Evolutionary conservation across 2,329 filamentous ascomycete species (phyloP), one percentile per base, ranked within the genome.

Genomic region (Tympanopsis confertula): DNA sequence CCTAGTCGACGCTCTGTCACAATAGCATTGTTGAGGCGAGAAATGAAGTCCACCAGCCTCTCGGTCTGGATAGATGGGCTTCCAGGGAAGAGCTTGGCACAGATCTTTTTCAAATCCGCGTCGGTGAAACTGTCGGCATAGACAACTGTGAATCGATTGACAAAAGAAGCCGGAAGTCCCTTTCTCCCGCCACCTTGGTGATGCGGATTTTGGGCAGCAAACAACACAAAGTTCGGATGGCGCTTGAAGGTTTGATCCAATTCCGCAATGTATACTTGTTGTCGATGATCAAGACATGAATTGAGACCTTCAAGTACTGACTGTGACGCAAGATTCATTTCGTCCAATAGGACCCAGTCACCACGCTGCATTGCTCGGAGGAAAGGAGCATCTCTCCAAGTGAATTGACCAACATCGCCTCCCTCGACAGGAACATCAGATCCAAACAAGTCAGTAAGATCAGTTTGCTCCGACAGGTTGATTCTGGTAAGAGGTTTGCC

Each of bases 321-420:
- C 55, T 98, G 91, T 0, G 89, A 96, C 1, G 93, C 91, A 44
- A 98, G 63, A 50, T 98, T 98, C 91, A 98, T 98, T 64, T 98
- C 91, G 52, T 98, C 91, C 0, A 98, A 70, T 19, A 98, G 66
- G 10, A 98, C 91, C 91, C 91, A 98, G 48, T 94, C 85, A 19
- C 91, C 91, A 41, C 77, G 83, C 54, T 96, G 91, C 89, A 98
- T 96, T 0, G 91, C 91, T 53, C 86, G 84, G 15, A 98, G 65
- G 54, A 98, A 96, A 1, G 91, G 88, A 0, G 89, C 91, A 55
- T 98, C 89, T 47, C 87, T 77, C 91, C 91, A 98, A 1, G 85
- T 82, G 52, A 98, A 98, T 42, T 85, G 82, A 1, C 91, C 91
- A 5, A 87, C 82, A 50, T 84, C 78, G 1, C 83, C 86, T n/a